A percentile compares a stretch with the other conserved stretches of the same genome.
Conservation (phyloP, 495 filamentous ascomycete genomes). For the Neurospora pannonica region DNA sequence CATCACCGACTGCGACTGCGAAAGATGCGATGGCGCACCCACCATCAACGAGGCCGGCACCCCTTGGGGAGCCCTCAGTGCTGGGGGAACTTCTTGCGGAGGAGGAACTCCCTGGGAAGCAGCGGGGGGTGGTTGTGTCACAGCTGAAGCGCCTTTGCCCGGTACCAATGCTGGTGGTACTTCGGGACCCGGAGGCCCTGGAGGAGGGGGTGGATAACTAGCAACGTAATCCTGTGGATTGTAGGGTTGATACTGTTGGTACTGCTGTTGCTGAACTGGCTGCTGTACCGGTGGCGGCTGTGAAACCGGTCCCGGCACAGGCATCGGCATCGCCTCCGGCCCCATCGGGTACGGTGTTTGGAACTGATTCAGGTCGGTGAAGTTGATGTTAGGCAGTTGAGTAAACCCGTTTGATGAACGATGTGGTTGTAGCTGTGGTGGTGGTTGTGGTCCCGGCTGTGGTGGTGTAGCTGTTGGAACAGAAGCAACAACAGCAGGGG, state of each 20-base stretch:
- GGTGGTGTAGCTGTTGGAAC: background rate
- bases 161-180: conserved; percentile 5
- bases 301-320: background rate
- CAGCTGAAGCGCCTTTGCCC: background rate
- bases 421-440: background rate
- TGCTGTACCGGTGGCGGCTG: background rate
- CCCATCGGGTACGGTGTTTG: background rate
- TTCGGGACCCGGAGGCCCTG: conserved; percentile 13
- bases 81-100: conserved; percentile 16
- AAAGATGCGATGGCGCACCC: background rate
- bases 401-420: conserved; percentile 22
- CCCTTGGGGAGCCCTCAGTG: conserved; percentile 15
- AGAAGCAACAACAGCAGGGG: background rate
- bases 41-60: conserved; percentile 12
- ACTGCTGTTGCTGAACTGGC: background rate
- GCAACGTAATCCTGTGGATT: conserved; percentile 26
- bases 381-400: conserved; percentile 29
- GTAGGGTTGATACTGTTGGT: conserved; percentile 7
- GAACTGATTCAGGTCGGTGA: conserved; percentile 22
- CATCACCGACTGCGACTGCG: background rate
- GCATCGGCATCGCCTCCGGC: background rate
- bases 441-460: background rate
- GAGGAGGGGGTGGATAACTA: conserved; percentile 27
- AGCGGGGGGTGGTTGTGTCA: background rate
- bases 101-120: conserved; percentile 1